phyloP scores from a whole-genome alignment of 2,329 filamentous ascomycete species.

The Drechslerella coelobrocha region DNA sequence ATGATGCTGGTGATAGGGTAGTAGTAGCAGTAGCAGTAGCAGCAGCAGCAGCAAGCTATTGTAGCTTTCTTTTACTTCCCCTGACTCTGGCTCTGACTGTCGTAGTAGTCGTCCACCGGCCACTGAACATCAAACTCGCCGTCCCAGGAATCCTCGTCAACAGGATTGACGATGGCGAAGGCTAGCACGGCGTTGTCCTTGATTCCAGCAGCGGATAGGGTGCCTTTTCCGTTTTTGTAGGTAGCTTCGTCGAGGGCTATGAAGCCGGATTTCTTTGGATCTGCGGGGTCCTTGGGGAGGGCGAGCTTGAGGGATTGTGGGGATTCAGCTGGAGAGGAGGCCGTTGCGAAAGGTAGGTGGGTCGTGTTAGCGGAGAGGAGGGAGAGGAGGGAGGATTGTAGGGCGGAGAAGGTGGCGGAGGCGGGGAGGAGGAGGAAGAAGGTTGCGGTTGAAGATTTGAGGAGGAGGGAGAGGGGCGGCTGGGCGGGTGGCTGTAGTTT shows the following conservation, averaged over 20 bases:
- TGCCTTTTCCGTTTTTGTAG: slow-evolving; percentile 20
- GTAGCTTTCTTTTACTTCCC: neutral
- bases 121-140: slow-evolving; percentile 28
- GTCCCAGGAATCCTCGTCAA: slow-evolving; percentile 17
- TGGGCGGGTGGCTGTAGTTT: slow-evolving; percentile 6
- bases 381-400: slow-evolving; percentile 11
- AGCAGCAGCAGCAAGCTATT: neutral
- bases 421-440: slow-evolving; percentile 41
- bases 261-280: slow-evolving; percentile 18
- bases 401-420: slow-evolving; percentile 20
- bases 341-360: slow-evolving; percentile 22
- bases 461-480: slow-evolving; percentile 30
- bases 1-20: too few species aligned
- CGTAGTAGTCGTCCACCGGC: slow-evolving; percentile 30
- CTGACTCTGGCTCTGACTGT: slow-evolving; percentile 12
- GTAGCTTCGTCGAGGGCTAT: slow-evolving; percentile 9
- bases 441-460: slow-evolving; percentile 43
- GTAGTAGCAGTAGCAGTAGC: too few species aligned
- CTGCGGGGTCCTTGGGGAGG: slow-evolving; percentile 22
- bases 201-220: slow-evolving; percentile 6
- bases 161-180: slow-evolving; percentile 17
- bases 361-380: slow-evolving; percentile 10
- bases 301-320: slow-evolving; percentile 21
- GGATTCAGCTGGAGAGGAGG: neutral
- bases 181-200: slow-evolving; percentile 25